Percentiles rank a stretch among this genome's conserved stretches.
These are phyloP conservation scores for Fusarium sp. DNA, from an alignment of 2,329 filamentous ascomycete species.

Conservation along the genomic window DNA sequence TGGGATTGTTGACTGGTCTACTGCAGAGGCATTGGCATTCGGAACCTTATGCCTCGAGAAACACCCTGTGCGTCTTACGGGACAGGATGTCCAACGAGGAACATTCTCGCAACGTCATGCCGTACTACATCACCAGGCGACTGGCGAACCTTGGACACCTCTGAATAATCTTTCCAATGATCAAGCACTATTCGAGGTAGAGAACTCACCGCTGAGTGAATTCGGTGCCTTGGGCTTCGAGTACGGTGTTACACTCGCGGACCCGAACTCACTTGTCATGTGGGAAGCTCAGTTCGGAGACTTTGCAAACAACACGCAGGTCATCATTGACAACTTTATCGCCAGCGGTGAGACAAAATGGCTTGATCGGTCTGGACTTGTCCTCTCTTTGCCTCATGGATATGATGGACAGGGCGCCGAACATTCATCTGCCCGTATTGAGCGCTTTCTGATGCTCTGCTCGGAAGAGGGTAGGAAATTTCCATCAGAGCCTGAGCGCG, in stretches of 20 bases:
- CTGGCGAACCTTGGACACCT: slow-evolving; percentile 90
- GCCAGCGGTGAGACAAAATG: slow-evolving; percentile 97
- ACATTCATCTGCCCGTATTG: slow-evolving; percentile 95
- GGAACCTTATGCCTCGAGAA: slow-evolving; percentile 91
- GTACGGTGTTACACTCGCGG: slow-evolving; percentile 97
- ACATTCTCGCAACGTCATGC: slow-evolving; percentile 98
- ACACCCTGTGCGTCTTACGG: slow-evolving; percentile 95
- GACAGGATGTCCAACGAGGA: slow-evolving; percentile 98
- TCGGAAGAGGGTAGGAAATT: slow-evolving; percentile 96
- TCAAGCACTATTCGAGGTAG: slow-evolving; percentile 94
- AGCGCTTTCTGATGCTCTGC: slow-evolving; percentile 95
- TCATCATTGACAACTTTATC: slow-evolving; percentile 98
- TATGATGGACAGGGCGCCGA: slow-evolving; percentile 99
- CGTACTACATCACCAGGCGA: slow-evolving; percentile 96
- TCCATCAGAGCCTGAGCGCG: slow-evolving; percentile 77
- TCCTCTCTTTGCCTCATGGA: slow-evolving; percentile 95
- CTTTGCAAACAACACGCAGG: slow-evolving; percentile 99
- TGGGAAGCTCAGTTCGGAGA: slow-evolving; percentile 99
- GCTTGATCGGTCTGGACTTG: slow-evolving; percentile 95
- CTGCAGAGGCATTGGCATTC: slow-evolving; percentile 94
- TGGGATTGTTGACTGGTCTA: slow-evolving; percentile 96
- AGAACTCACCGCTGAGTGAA: slow-evolving; percentile 89
- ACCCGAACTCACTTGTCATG: slow-evolving; percentile 95
- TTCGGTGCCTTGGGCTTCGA: slow-evolving; percentile 89
- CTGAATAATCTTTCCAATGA: slow-evolving; percentile 88